phyloP scores from a whole-genome alignment of 1,139 yeast species.

The Kodamaea alishanica region DNA sequence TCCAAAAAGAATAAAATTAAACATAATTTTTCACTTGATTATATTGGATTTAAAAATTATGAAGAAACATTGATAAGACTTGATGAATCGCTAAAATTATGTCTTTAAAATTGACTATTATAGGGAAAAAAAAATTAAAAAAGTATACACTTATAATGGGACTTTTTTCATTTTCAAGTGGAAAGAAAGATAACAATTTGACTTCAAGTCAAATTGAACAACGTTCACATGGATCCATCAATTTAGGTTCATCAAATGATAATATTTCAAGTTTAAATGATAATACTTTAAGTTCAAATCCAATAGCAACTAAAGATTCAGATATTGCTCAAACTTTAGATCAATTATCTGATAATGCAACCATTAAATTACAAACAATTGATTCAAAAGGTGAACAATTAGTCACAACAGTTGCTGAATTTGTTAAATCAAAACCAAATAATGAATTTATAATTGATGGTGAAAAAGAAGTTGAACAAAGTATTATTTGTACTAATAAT shows the following conservation, averaged over 20 bases:
- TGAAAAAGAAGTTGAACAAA: slow-evolving; percentile 35
- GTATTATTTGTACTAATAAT: slow-evolving; percentile 42
- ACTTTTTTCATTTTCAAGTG: slow-evolving; percentile 22
- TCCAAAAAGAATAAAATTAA: slow-evolving; percentile 2
- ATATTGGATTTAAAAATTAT: slow-evolving; percentile 27
- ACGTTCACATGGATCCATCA: slow-evolving; percentile 32
- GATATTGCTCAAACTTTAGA: slow-evolving; percentile 39
- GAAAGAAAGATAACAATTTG: slow-evolving; percentile 5
- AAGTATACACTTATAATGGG: slow-evolving; percentile 18
- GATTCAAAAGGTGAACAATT: slow-evolving; percentile 8
- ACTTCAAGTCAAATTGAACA: slow-evolving; percentile 29
- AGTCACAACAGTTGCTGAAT: slow-evolving; percentile 16
- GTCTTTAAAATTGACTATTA: slow-evolving; percentile 3
- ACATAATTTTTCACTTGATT: slow-evolving; percentile 9
- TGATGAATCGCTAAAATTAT: slow-evolving; percentile 28
- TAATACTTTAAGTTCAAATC: slow-evolving; percentile 1
- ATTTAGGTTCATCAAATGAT: slow-evolving; percentile 14
- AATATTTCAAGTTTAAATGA: neutral
- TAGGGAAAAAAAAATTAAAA: neutral
- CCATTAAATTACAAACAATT: slow-evolving; percentile 13
- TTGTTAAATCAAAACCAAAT: slow-evolving; percentile 26
- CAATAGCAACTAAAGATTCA: slow-evolving; percentile 12
- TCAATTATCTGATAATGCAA: slow-evolving; percentile 24
- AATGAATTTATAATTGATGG: slow-evolving; percentile 45
- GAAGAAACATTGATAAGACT: slow-evolving; percentile 31